Evolutionary conservation across 2,329 filamentous ascomycete genomes (phyloP).

Genomic region (Penicillium sp.): DNA sequence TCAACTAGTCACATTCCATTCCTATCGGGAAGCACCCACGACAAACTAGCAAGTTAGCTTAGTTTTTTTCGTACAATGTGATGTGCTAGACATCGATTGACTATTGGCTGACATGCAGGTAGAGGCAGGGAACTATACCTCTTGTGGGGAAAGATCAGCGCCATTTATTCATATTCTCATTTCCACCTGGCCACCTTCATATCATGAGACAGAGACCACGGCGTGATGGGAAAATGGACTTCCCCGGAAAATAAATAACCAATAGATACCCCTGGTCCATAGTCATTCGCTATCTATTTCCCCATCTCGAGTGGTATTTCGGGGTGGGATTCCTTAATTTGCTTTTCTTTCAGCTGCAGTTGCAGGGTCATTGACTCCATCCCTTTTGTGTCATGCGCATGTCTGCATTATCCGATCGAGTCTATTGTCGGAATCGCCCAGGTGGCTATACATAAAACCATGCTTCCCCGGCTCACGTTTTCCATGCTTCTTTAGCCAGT

Average conservation of each 20-base stretch:
- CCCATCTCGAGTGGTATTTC: slow-evolving; percentile 21
- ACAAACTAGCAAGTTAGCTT: slow-evolving; percentile 8
- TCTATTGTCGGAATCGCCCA: neutral
- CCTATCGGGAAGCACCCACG: slow-evolving; percentile 11
- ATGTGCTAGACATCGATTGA: slow-evolving; percentile 9
- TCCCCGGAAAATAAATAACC: slow-evolving; percentile 4
- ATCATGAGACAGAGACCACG: slow-evolving; percentile 22
- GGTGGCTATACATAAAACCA: slow-evolving; percentile 15
- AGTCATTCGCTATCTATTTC: slow-evolving; percentile 20
- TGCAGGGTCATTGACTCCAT: neutral
- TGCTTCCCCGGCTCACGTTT: slow-evolving; percentile 4
- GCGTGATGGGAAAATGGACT: slow-evolving; percentile 13
- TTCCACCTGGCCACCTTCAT: slow-evolving; percentile 2
- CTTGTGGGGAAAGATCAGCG: slow-evolving; percentile 23
- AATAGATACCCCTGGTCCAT: slow-evolving; percentile 6
- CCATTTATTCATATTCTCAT: slow-evolving; percentile 14
- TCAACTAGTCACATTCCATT: slow-evolving; percentile 26
- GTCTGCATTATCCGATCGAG: slow-evolving; percentile 6
- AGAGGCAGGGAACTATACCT: slow-evolving; percentile 14
- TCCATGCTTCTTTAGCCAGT: neutral
- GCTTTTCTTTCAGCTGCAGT: slow-evolving; percentile 1
- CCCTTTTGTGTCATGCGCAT: slow-evolving; percentile 15
- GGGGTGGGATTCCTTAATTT: slow-evolving; percentile 17
- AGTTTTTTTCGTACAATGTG: slow-evolving; percentile 4
- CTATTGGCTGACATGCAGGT: slow-evolving; percentile 5